These are phyloP conservation scores for Macadamia tetraphylla DNA, from an alignment of 164 flowering plant genomes.

Conservation along the genomic window DNA sequence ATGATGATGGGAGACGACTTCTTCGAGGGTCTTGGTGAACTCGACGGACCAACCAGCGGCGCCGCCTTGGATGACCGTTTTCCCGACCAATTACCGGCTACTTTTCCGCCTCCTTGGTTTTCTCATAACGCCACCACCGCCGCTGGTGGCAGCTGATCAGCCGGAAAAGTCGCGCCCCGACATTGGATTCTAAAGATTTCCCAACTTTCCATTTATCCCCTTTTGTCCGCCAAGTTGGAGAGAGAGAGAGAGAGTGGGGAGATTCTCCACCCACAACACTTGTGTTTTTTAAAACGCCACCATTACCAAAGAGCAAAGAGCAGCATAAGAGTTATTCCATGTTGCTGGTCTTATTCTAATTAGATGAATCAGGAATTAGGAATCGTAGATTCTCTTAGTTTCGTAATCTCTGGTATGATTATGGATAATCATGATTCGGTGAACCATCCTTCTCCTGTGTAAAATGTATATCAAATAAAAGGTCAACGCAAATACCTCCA, in stretches of 20 bases:
- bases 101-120: constrained; percentile 39
- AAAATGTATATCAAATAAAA: neutral
- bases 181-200: constrained; percentile 2
- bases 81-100: constrained; percentile 36
- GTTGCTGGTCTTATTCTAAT: constrained; percentile 7
- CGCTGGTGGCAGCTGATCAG: constrained; percentile 41
- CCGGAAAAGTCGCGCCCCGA: constrained; percentile 2
- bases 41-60: constrained; percentile 17
- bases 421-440: neutral
- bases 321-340: constrained; percentile 11
- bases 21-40: constrained; percentile 57
- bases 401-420: neutral
- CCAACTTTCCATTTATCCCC: neutral
- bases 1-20: constrained; percentile 49
- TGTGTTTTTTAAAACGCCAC: constrained; percentile 2
- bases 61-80: constrained; percentile 31
- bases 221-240: constrained; percentile 10
- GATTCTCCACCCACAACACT: neutral
- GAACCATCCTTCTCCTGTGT: neutral
- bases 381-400: neutral
- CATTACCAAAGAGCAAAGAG: neutral
- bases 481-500: neutral
- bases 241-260: neutral
- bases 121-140: constrained; percentile 39
- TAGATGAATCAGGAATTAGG: neutral